Conservation (phyloP, 805 yeast genomes). For the Metschnikowia picachoensis region DNA sequence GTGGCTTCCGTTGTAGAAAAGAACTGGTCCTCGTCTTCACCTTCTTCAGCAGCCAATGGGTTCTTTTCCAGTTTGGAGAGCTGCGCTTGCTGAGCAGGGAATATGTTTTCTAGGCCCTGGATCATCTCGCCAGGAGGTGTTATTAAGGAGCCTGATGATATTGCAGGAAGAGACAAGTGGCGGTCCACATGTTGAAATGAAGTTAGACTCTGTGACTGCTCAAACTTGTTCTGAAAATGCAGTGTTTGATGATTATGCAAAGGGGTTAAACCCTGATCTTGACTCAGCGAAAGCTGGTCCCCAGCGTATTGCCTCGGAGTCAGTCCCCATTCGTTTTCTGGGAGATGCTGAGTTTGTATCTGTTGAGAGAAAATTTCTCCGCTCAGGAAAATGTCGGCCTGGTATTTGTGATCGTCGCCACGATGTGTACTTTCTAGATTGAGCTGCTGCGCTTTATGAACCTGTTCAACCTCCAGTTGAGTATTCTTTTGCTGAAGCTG, state of each 20-base stretch:
- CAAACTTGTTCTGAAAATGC: background rate
- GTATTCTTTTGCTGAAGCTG: constrained; percentile 38
- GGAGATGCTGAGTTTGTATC: background rate
- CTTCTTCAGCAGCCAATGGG: constrained; percentile 4
- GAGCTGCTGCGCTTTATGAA: constrained; percentile 35
- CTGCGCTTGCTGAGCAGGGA: background rate
- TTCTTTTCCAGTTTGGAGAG: background rate
- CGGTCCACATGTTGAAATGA: background rate
- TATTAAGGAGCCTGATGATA: constrained; percentile 4
- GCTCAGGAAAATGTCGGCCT: background rate
- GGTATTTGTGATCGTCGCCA: background rate
- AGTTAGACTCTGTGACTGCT: background rate
- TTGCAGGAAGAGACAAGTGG: background rate
- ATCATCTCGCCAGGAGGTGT: constrained; percentile 9
- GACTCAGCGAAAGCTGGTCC: background rate
- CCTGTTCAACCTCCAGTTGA: constrained; percentile 30
- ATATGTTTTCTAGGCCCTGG: constrained; percentile 1
- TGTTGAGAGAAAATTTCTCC: background rate
- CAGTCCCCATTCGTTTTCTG: constrained; percentile 6
- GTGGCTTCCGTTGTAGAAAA: constrained; percentile 18
- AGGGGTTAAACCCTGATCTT: background rate
- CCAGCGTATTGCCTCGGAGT: constrained; percentile 7
- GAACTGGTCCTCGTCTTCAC: constrained; percentile 17
- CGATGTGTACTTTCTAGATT: constrained; percentile 10
- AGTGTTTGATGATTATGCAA: background rate